Evolutionary conservation across 306 rosid species (phyloP), one percentile per base, ranked within the genome.

Genomic region (Lablab purpureus): DNA sequence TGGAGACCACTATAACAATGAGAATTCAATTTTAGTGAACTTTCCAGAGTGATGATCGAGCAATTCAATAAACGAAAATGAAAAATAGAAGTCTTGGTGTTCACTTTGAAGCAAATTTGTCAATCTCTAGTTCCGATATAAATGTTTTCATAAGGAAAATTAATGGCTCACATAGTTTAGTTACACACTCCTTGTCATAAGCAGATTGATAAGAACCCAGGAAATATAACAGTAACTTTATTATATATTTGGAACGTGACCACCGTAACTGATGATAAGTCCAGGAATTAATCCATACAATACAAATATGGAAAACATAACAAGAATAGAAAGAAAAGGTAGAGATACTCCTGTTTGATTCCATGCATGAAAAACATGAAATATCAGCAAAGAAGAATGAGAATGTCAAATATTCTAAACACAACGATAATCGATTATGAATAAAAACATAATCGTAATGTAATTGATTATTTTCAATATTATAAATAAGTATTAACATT

Each of bases 81-180:
- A 54, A 76, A 84, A 80, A 45, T 69, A 60, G 9, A 70, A 34
- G 51, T 30, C 54, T 72, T 11, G 71, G 32, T 52, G 47, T 51
- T 75, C 75, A 73, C 41, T 25, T 69, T 22, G 43, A 55, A 54
- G 51, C 45, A 79, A 27, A 52, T 19, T 25, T 65, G 46, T 17
- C 49, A 79, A 76, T 34, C 3, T 47, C 72, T 55, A 65, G 67
- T 54, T 69, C 50, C 66, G 66, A 67, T 70, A 82, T 54, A 55
- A 19, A 71, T 67, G 54, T 37, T 67, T 63, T 62, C 28, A 25
- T 13, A 41, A 69, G 59, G 73, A 62, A 79, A 82, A 67, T 17
- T 21, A 23, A 75, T 58, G 65, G 85, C 55, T 80, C 28, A 7
- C 71, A 64, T 49, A 72, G 22, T 18, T 52, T 34, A 32, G 65